Base-by-base conservation (phyloP, 257 asterid species). In the Primulina huaijiensis region DNA sequence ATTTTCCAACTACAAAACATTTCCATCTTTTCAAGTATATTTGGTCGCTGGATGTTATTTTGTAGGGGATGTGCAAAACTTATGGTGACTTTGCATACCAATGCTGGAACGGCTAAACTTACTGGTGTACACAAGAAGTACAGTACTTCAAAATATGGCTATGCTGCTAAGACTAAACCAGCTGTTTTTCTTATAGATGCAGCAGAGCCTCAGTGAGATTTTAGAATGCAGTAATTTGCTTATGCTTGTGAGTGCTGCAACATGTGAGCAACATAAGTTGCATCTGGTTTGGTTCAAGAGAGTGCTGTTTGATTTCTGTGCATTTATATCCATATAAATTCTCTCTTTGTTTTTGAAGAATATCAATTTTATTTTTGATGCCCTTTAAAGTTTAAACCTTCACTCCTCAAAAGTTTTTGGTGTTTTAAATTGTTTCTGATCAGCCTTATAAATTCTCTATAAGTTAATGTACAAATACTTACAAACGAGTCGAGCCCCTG, bases 61-160 rank as follows among this genome's bases (percentile, higher is more conserved):
- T n/a, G 27, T 38, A 92, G 98, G 86, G 95, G 84, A 67, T 88
- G 97, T 60, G 88, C 92, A 1, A 89, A 67, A 53, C 80, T 79
- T 29, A 89, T 93, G 79, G 95, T 77, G 37, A 64, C 76, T n/a
- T 87, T 82, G 67, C 98, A 93, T 72, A 81, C 82, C 68, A 90
- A 78, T 70, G 91, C 96, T 1, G 86, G 85, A 61, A 84, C 76
- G 0, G 90, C 95, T 64, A 93, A 86, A 77, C 90, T 93, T 0
- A 90, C 81, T 0, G 92, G 90, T 8, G 95, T 81, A 46, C 88
- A 93, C 67, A 88, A 89, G 80, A 93, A 93, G 74, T 93, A 90
- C 66, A 77, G 84, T 40, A 88, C 95, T 60, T 83, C 92, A 0
- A 93, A 83, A 68, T 93, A 78, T 34, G 96, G 94, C 0, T 84